Evolutionary conservation across 352 stramenopile species (phyloP).

Genomic region (Peronosclerospora sorghi): DNA sequence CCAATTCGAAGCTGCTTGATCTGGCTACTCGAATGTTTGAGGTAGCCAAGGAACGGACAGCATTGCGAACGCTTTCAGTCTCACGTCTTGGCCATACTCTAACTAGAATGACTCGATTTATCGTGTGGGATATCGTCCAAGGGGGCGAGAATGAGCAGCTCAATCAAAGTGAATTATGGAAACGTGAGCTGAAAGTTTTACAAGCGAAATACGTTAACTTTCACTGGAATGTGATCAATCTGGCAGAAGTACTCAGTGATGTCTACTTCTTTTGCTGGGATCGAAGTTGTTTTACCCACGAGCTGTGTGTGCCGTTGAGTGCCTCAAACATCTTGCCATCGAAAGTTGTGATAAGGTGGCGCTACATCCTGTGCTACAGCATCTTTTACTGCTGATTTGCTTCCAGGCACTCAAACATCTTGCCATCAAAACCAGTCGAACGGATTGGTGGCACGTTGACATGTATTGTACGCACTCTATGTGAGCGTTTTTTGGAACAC

Average conservation of each 20-base stretch:
- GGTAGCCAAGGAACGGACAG: too few species aligned
- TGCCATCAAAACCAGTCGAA: constrained; percentile 17
- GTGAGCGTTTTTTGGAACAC: constrained; percentile 51
- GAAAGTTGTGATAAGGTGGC: constrained; percentile 32
- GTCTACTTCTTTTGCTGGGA: constrained; percentile 49
- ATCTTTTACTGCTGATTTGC: constrained; percentile 56
- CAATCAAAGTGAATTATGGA: too few species aligned
- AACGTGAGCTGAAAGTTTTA: too few species aligned
- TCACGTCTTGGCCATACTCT: constrained; percentile 55
- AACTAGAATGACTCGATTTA: constrained; percentile 55
- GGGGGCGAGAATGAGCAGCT: too few species aligned
- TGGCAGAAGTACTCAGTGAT: constrained; percentile 27
- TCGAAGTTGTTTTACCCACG: constrained; percentile 28
- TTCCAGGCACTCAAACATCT: constrained; percentile 54
- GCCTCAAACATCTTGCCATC: constrained; percentile 48
- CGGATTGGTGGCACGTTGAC: constrained; percentile 28
- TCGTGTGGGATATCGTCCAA: constrained; percentile 44
- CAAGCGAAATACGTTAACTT: too few species aligned
- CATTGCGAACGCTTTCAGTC: too few species aligned
- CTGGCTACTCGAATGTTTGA: too few species aligned
- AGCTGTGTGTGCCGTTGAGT: constrained; percentile 46
- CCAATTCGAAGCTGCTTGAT: too few species aligned
- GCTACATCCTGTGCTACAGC: constrained; percentile 37
- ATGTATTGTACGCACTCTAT: constrained; percentile 46
- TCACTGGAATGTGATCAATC: constrained; percentile 51